phyloP scores from a whole-genome alignment of 2,329 filamentous ascomycete species.

The Albophoma yamanashiensis region DNA sequence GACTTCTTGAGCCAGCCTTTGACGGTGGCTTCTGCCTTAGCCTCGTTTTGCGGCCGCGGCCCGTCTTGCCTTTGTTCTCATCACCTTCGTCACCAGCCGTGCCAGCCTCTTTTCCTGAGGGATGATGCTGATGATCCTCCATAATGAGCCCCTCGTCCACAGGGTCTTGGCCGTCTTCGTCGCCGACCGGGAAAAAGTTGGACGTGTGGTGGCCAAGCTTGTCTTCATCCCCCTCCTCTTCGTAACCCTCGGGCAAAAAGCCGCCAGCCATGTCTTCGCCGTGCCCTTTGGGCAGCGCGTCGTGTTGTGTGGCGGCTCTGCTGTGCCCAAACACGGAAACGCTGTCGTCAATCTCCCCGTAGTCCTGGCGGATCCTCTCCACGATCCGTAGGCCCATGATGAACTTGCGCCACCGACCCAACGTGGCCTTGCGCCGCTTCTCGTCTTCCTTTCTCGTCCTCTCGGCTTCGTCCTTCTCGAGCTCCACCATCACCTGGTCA shows the following conservation, averaged over 20 bases:
- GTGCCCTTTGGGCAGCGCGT: constrained; percentile 13
- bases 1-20: background rate
- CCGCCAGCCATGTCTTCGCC: constrained; percentile 49
- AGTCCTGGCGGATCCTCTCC: constrained; percentile 65
- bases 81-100: background rate
- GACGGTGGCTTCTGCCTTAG: background rate
- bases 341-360: constrained; percentile 49
- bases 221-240: constrained; percentile 33
- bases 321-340: constrained; percentile 46
- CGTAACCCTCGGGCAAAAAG: constrained; percentile 47
- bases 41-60: background rate
- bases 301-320: constrained; percentile 6
- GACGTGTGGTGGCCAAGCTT: constrained; percentile 21
- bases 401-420: constrained; percentile 79
- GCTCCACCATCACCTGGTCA: constrained; percentile 63
- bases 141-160: constrained; percentile 22
- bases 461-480: constrained; percentile 68
- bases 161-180: constrained; percentile 28
- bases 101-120: background rate
- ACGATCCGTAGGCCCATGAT: constrained; percentile 76
- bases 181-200: constrained; percentile 36
- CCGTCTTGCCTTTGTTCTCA: background rate
- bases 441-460: constrained; percentile 68
- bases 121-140: constrained; percentile 13
- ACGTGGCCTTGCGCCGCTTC: constrained; percentile 63